Conservation (phyloP, 1,139 yeast genomes). For the Arxiozyma bovina region DNA sequence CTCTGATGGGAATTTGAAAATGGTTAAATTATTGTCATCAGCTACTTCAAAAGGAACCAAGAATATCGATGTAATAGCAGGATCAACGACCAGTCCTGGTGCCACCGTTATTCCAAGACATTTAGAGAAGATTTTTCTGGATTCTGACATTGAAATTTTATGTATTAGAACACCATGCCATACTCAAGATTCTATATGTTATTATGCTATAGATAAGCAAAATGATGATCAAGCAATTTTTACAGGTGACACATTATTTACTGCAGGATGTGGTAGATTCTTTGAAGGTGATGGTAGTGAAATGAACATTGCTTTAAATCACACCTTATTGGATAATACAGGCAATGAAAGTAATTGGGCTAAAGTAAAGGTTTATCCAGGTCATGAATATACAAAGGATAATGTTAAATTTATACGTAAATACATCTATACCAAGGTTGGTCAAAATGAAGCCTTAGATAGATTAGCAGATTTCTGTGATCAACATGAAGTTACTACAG, state of each 20-base stretch:
- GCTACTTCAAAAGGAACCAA: slow-evolving; percentile 31
- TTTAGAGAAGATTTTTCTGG: slow-evolving; percentile 35
- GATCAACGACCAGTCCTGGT: slow-evolving; percentile 36
- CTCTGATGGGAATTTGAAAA: slow-evolving; percentile 69
- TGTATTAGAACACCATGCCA: slow-evolving; percentile 97
- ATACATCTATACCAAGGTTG: slow-evolving; percentile 43
- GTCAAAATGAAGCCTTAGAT: slow-evolving; percentile 43
- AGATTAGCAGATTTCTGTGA: slow-evolving; percentile 44
- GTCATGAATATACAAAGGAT: slow-evolving; percentile 87
- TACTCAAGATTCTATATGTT: slow-evolving; percentile 91
- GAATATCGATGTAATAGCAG: slow-evolving; percentile 63
- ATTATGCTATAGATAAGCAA: slow-evolving; percentile 54
- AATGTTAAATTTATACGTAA: slow-evolving; percentile 66
- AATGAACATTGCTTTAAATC: slow-evolving; percentile 65
- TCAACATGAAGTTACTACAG: slow-evolving; percentile 67
- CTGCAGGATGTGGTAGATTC: slow-evolving; percentile 92
- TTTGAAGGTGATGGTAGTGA: slow-evolving; percentile 82
- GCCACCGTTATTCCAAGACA: slow-evolving; percentile 31
- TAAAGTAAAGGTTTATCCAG: slow-evolving; percentile 56
- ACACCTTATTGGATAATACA: slow-evolving; percentile 54
- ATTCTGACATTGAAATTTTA: slow-evolving; percentile 43
- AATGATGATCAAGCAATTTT: slow-evolving; percentile 67
- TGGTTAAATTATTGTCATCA: slow-evolving; percentile 29
- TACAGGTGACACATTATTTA: slow-evolving; percentile 92
- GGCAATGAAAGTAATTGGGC: slow-evolving; percentile 20